Conservation (phyloP, 345 rosid species). For the Heritiera littoralis region DNA sequence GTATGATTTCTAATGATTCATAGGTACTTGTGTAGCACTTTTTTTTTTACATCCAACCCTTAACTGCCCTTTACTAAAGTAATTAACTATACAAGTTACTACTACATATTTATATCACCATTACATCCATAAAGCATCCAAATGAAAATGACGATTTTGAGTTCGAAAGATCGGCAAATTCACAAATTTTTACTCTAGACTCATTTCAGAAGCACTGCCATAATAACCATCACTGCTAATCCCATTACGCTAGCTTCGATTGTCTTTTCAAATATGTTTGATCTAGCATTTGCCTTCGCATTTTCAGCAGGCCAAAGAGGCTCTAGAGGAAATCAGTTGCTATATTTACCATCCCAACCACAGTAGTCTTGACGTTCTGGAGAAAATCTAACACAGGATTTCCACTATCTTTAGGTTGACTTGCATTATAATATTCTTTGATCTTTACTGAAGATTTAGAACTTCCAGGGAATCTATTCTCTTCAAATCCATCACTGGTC, state of each 20-base stretch:
- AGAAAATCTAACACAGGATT: conserved; percentile 29
- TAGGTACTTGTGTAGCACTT: no score
- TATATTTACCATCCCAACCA: conserved; percentile 50
- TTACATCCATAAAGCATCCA: neutral
- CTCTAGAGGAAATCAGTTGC: conserved; percentile 52
- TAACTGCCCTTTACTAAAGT: neutral
- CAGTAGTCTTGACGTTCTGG: conserved; percentile 49
- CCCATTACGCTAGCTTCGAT: conserved; percentile 52
- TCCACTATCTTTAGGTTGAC: conserved; percentile 20
- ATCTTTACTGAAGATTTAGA: conserved; percentile 24
- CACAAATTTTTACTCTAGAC: conserved; percentile 26
- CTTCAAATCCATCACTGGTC: conserved; percentile 20
- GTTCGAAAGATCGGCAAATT: conserved; percentile 43
- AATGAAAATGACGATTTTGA: no score
- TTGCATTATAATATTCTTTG: conserved; percentile 34
- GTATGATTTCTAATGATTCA: no score
- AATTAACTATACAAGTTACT: neutral
- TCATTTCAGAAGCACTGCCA: conserved; percentile 68
- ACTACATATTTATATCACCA: neutral
- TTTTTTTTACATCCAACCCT: no score
- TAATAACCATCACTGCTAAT: conserved; percentile 62
- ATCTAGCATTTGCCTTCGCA: conserved; percentile 32
- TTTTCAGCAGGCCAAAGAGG: conserved; percentile 37
- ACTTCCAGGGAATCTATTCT: conserved; percentile 8
- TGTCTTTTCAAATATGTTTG: conserved; percentile 31